These are phyloP conservation scores for Rhodotorula taiwanensis DNA, from an alignment of 768 basidiomycete genomes.

Conservation along the genomic window DNA sequence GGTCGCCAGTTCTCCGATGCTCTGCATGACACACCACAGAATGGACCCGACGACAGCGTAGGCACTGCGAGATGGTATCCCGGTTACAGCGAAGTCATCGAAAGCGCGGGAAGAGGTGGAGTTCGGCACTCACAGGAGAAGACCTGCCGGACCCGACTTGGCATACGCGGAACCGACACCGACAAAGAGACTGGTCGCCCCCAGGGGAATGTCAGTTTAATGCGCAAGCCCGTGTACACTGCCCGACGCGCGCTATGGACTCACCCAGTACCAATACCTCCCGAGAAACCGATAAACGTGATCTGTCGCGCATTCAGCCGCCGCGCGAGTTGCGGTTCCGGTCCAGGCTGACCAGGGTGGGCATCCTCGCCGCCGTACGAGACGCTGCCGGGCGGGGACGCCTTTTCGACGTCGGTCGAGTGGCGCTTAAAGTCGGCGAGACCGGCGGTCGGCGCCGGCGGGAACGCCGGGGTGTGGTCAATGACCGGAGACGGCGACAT, in stretches of 20 bases:
- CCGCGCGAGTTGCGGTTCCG: constrained; percentile 1
- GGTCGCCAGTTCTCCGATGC: constrained; percentile 38
- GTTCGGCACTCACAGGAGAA: constrained; percentile 14
- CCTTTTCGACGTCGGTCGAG: not conserved
- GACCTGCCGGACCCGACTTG: constrained; percentile 47
- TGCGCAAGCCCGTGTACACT: no score
- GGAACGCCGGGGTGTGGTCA: not conserved
- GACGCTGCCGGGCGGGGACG: not conserved
- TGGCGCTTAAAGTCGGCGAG: not conserved
- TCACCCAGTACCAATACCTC: constrained; percentile 2
- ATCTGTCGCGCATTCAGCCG: constrained; percentile 14
- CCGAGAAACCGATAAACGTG: constrained; percentile 20
- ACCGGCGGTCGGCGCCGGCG: not conserved
- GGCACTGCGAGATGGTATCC: constrained; percentile 40
- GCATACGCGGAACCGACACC: constrained; percentile 51
- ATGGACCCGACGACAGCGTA: constrained; percentile 50
- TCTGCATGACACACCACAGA: constrained; percentile 45
- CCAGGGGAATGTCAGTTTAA: no score
- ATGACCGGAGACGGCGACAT: not conserved
- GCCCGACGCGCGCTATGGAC: not conserved
- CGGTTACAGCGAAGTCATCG: not conserved
- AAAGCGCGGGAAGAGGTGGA: not conserved
- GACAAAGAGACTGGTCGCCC: constrained; percentile 52
- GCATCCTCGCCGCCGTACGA: not conserved
- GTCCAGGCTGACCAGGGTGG: not conserved